phyloP scores from a whole-genome alignment of 345 rosid species.

The Melaleuca alternifolia region DNA sequence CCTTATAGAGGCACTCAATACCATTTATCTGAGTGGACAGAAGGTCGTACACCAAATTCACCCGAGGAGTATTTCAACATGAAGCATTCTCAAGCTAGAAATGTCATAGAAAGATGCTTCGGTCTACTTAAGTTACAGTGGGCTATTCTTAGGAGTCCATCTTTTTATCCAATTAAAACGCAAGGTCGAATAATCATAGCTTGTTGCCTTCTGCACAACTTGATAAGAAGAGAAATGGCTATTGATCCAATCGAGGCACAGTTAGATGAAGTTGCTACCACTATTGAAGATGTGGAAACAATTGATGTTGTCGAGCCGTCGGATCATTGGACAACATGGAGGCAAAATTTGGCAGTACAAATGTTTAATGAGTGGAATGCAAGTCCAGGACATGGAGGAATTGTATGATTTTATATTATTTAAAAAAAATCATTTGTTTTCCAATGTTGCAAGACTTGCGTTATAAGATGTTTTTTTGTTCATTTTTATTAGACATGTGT shows the following conservation, averaged over 20 bases:
- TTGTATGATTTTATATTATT: no score
- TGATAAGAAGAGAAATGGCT: not conserved
- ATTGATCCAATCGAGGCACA: not conserved
- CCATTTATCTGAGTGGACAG: conserved; percentile 1
- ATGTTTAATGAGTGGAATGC: no score
- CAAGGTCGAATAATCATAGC: not conserved
- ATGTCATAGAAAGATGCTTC: not conserved
- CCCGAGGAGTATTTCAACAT: not conserved
- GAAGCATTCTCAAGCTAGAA: not conserved
- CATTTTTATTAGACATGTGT: no score
- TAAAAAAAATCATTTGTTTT: no score
- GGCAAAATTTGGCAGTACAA: not conserved
- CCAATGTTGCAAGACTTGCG: no score
- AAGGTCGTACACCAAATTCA: not conserved
- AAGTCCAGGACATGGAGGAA: no score
- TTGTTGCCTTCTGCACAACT: not conserved
- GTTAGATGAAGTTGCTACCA: not conserved
- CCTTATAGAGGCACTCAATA: not conserved
- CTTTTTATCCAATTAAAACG: not conserved
- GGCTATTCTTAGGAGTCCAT: not conserved
- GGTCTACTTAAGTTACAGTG: not conserved
- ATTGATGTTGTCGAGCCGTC: not conserved
- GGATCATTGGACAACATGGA: not conserved
- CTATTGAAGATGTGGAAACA: not conserved
- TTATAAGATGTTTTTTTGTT: no score